Base-by-base conservation (phyloP, 768 basidiomycete genomes). In the Atractiella rhizophila region DNA sequence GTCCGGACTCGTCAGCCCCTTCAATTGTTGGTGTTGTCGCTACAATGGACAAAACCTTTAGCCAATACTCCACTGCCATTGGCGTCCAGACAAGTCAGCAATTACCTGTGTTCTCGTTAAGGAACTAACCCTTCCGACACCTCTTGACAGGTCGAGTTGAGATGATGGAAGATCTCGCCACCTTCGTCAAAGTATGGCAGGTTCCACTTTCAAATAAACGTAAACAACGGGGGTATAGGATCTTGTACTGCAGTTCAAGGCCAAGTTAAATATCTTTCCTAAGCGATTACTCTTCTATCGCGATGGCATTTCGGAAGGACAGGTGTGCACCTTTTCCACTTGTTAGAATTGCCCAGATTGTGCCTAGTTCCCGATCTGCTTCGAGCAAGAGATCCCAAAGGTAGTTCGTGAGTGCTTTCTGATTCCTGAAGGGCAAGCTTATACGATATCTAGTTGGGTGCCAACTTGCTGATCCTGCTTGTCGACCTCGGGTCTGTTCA, bases 21-120 rank as follows among this genome's bases (percentile, higher is more conserved):
- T 51, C 48, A 0, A 40, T 49, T 38, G 44, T 48, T 7, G 42
- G 48, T 13, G 13, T 49, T 21, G 50, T 51, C 33, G 50, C 31
- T 13, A 36, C 43, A 0, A 37, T 46, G 25, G 48, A 51, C 39
- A 10, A 25, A 4, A n/a, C 28, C 5, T 36, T 24, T 23, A 35
- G 34, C 25, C 15, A 30, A 16, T 51, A 51, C 45, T 30, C 39
- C 3, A 44, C 48, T 8, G 35, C 45, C 21, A 43, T 44, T 34
- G 28, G 47, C n/a, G 37, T 44, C 5, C 50, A 49, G 31, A n/a
- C 26, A 10, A n/a, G n/a, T 32, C 34, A 23, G 16, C 18, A 11
- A n/a, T n/a, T n/a, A n/a, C n/a, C n/a, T n/a, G n/a, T n/a, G n/a
- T n/a, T n/a, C n/a, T n/a, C n/a, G n/a, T n/a, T n/a, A n/a, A n/a